phyloP scores from a whole-genome alignment of 2,329 filamentous ascomycete genomes.

The Cytospora leucostoma region DNA sequence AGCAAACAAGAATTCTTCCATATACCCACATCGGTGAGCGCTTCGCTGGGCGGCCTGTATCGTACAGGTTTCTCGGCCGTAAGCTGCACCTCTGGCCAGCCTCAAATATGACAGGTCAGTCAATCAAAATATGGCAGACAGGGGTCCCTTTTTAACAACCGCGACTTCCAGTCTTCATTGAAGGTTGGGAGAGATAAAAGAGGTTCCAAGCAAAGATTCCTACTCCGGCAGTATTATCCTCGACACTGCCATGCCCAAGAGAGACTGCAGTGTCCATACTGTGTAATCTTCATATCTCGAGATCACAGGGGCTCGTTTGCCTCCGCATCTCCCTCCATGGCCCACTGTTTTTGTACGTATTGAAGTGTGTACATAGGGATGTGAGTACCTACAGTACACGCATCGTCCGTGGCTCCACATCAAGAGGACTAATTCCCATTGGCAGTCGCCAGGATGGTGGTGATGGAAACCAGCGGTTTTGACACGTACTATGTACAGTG shows the following conservation, averaged over 20 bases:
- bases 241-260: background rate
- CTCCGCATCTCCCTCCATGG: background rate
- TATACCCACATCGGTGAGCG: background rate
- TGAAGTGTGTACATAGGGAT: no score
- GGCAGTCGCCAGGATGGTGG: background rate
- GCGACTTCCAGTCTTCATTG: background rate
- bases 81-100: background rate
- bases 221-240: background rate
- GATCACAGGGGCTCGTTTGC: background rate
- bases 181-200: background rate
- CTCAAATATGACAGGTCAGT: background rate
- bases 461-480: no score
- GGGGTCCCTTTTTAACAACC: background rate
- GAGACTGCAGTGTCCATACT: background rate
- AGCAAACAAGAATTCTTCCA: background rate
- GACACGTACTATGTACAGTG: no score
- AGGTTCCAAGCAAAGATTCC: background rate
- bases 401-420: background rate
- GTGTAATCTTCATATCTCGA: background rate
- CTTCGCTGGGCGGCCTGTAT: background rate
- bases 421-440: background rate
- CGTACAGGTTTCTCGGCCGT: background rate
- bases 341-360: background rate
- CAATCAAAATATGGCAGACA: background rate
- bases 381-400: background rate